These are phyloP conservation scores for Cercospora sp. DNA, from an alignment of 2,329 filamentous ascomycete species.

Conservation along the genomic window DNA sequence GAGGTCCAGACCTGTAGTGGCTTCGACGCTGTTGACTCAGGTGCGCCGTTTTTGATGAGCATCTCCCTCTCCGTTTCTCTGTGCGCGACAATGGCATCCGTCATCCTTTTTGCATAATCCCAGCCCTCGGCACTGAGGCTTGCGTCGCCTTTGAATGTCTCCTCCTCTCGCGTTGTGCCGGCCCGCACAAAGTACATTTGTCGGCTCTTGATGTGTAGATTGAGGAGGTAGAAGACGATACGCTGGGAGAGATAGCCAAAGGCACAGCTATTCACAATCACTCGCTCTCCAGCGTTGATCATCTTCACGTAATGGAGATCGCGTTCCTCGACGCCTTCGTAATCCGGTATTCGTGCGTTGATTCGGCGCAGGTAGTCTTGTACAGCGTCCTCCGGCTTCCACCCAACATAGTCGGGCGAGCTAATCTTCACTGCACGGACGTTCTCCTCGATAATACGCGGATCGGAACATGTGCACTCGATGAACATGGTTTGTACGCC, in stretches of 20 bases:
- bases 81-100: constrained; percentile 77
- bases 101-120: constrained; percentile 82
- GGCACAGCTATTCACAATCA: constrained; percentile 94
- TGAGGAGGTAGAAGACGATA: constrained; percentile 97
- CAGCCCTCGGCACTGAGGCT: constrained; percentile 76
- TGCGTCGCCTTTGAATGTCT: constrained; percentile 89
- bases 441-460: constrained; percentile 92
- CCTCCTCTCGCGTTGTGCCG: constrained; percentile 81
- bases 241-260: constrained; percentile 96
- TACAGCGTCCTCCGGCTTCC: constrained; percentile 89
- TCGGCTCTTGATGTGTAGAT: constrained; percentile 92
- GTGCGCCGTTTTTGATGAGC: constrained; percentile 66
- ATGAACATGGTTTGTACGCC: constrained; percentile 96
- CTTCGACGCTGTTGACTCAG: constrained; percentile 65
- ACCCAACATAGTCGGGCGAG: constrained; percentile 92
- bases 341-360: constrained; percentile 87
- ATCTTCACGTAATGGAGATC: constrained; percentile 99
- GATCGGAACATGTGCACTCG: constrained; percentile 91
- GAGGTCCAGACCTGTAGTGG: constrained; percentile 93
- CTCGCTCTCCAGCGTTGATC: constrained; percentile 93
- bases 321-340: constrained; percentile 92
- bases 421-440: constrained; percentile 97
- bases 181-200: constrained; percentile 91
- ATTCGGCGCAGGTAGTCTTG: constrained; percentile 89
- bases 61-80: constrained; percentile 76